These are phyloP conservation scores for Limtongia smithiae DNA, from an alignment of 805 yeast species.

Conservation along the genomic window DNA sequence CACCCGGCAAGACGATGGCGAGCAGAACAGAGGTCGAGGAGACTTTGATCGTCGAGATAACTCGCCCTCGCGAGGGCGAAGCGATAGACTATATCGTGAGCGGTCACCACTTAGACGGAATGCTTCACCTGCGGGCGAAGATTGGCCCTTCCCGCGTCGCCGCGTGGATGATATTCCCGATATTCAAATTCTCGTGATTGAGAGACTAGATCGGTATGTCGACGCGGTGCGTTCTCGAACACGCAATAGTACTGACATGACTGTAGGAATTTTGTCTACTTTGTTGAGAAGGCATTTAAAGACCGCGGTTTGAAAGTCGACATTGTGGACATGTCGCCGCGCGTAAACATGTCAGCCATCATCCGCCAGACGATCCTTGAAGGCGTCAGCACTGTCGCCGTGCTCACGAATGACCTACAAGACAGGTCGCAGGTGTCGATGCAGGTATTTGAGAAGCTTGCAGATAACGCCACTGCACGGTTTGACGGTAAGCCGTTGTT, in stretches of 20 bases:
- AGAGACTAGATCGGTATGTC: constrained; percentile 41
- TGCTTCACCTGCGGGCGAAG: constrained; percentile 18
- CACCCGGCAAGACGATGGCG: constrained; percentile 13
- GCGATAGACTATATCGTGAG: constrained; percentile 20
- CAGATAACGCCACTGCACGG: constrained; percentile 59
- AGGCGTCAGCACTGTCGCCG: constrained; percentile 69
- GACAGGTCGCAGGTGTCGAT: constrained; percentile 51
- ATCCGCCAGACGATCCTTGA: constrained; percentile 76
- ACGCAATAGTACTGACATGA: neutral
- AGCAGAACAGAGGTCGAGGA: constrained; percentile 7
- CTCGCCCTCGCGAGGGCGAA: constrained; percentile 14
- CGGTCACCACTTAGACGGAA: constrained; percentile 19
- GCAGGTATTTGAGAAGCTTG: constrained; percentile 65
- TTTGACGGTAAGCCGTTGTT: constrained; percentile 52
- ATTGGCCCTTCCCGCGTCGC: constrained; percentile 32
- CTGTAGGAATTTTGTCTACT: constrained; percentile 41
- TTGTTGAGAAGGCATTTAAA: constrained; percentile 43
- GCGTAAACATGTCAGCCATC: constrained; percentile 45
- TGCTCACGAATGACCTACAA: constrained; percentile 51
- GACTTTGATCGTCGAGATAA: constrained; percentile 8
- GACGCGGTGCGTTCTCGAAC: neutral
- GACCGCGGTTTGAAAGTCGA: constrained; percentile 43
- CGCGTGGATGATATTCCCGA: constrained; percentile 41
- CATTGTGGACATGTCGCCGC: constrained; percentile 44
- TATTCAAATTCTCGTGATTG: constrained; percentile 48